phyloP scores from a whole-genome alignment of 2,329 filamentous ascomycete species.

The Thelonectria blattea region DNA sequence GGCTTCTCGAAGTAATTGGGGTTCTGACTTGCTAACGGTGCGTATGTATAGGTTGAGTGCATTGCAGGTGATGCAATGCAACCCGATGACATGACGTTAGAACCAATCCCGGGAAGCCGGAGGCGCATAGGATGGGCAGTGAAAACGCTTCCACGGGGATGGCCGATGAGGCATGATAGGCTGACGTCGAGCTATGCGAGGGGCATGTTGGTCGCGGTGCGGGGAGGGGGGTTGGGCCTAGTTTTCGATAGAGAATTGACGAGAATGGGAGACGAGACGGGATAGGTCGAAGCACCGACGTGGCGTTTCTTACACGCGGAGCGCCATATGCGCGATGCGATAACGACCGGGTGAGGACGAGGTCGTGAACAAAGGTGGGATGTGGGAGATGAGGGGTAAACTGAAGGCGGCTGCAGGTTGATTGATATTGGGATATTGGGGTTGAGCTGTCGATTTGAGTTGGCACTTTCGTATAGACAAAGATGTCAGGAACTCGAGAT shows the following conservation, averaged over 20 bases:
- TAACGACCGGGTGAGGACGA: slow-evolving; percentile 1
- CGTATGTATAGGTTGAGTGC: not conserved
- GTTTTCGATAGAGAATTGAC: slow-evolving; percentile 5
- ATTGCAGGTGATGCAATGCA: not conserved
- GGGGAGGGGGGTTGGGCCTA: not conserved
- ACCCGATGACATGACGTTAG: not conserved
- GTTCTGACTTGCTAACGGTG: not conserved
- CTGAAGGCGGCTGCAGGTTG: not conserved
- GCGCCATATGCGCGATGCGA: slow-evolving; percentile 15
- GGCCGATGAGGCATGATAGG: slow-evolving; percentile 15
- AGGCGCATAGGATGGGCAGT: not conserved
- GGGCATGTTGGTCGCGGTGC: slow-evolving; percentile 5
- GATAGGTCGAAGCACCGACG: slow-evolving; percentile 1
- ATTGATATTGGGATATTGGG: not conserved
- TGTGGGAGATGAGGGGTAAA: not conserved
- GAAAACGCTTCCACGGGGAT: slow-evolving; percentile 9
- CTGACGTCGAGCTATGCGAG: slow-evolving; percentile 1
- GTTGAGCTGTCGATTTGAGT: not conserved
- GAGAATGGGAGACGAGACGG: slow-evolving; percentile 1
- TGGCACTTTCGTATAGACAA: not conserved
- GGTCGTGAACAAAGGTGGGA: not conserved
- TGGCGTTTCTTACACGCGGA: slow-evolving; percentile 17
- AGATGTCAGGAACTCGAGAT: not conserved
- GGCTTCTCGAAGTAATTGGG: not conserved
- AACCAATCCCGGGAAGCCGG: not conserved